A percentile compares a stretch with the other conserved stretches of the same genome.
Conservation (phyloP, 2,329 filamentous ascomycete species). For the Aureobasidium pullulans region DNA sequence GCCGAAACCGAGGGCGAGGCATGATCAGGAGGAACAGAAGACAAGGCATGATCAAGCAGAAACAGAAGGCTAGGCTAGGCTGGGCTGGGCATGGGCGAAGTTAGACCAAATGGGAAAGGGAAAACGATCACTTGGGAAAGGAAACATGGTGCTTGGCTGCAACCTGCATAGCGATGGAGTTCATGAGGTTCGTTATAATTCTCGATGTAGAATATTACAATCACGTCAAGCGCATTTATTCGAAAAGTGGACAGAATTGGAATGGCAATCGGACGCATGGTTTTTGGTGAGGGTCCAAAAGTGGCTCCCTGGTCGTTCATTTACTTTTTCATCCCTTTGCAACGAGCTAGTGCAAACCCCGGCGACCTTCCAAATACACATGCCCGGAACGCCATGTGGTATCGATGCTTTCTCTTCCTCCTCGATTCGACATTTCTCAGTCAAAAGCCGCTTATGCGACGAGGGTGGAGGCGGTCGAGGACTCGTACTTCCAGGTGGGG, state of each 20-base stretch:
- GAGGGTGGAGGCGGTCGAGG: conserved; percentile 87
- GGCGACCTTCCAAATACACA: conserved; percentile 13
- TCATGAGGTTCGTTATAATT: conserved; percentile 5
- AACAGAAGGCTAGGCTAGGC: too few relatives aligned
- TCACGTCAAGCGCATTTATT: not conserved
- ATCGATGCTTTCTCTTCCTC: conserved; percentile 6
- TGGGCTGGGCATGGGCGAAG: not conserved
- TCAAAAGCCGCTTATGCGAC: conserved; percentile 63
- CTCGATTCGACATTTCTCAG: conserved; percentile 3
- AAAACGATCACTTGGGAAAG: not conserved
- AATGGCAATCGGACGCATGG: conserved; percentile 6
- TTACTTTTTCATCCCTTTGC: conserved; percentile 11
- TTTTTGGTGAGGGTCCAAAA: conserved; percentile 6
- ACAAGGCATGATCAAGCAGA: too few relatives aligned
- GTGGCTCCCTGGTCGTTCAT: conserved; percentile 11
- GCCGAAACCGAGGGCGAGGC: conserved; percentile 38
- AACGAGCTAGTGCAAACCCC: conserved; percentile 14
- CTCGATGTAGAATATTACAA: not conserved
- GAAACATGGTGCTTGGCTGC: not conserved
- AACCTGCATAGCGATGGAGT: conserved; percentile 12
- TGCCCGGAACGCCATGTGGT: conserved; percentile 16
- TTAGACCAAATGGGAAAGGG: not conserved
- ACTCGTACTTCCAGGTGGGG: conserved; percentile 99
- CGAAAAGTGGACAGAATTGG: not conserved
- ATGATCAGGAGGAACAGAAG: not conserved